Base-by-base conservation (phyloP, 192 early-diverging fungal genomes). In the Mortierella alpina region DNA sequence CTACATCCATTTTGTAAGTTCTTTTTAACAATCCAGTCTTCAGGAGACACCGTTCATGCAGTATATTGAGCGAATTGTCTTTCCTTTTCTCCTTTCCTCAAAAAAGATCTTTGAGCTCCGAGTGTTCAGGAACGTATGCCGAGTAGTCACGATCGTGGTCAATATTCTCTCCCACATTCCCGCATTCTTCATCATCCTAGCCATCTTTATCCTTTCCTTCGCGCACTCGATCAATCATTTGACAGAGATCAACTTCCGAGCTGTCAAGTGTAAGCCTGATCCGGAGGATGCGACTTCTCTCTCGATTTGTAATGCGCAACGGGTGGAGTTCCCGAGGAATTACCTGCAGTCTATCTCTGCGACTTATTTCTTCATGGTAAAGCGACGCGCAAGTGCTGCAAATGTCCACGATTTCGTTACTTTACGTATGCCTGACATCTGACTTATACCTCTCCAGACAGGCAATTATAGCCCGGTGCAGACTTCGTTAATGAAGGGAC, bases 1-100 rank as follows among this genome's bases (percentile, higher is more conserved):
- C 47, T 69, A 69, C 47, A 58, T 69, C 45, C 67, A 69, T 31
- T 51, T 69, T 48, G 67, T 69, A 69, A 69, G 67, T 49, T 23
- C 57, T 23, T 41, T n/a, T n/a, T n/a, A n/a, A n/a, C n/a, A n/a
- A n/a, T n/a, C n/a, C n/a, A n/a, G n/a, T n/a, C n/a, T n/a, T n/a
- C n/a, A n/a, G n/a, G n/a, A n/a, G n/a, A n/a, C n/a, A n/a, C n/a
- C n/a, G n/a, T n/a, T n/a, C n/a, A n/a, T n/a, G n/a, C 31, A 54
- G 10, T 14, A 42, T 4, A 55, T 31, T 55, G 8, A 41, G 40
- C 49, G 41, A 44, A 44, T 46, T 60, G 31, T 39, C n/a, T 15
- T 39, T 60, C n/a, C 45, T 39, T 15, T 17, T 45, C n/a, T 62
- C 39, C 11, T 31, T 31, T 47, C 7, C 44, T 42, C 59, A 62